phyloP scores from a whole-genome alignment of 306 rosid species.

The Prosopis cineraria region DNA sequence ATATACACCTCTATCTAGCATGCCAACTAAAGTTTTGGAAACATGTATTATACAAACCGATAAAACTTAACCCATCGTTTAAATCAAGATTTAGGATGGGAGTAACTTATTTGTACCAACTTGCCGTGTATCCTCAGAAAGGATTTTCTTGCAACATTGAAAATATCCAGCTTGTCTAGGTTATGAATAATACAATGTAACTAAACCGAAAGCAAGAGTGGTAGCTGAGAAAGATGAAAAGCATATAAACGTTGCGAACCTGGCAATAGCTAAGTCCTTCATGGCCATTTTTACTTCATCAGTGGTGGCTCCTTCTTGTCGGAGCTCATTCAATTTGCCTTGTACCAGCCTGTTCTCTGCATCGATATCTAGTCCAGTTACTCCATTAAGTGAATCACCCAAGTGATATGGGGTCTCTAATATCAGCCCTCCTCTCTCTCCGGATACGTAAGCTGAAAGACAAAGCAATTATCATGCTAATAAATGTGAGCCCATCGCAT shows the following conservation, averaged over 20 bases:
- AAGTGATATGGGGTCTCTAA: constrained; percentile 58
- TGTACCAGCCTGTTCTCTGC: constrained; percentile 44
- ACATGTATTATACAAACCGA: too few relatives aligned
- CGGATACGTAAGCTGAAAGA: constrained; percentile 77
- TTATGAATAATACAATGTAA: background rate
- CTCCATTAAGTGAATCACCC: constrained; percentile 77
- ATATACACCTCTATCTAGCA: too few relatives aligned
- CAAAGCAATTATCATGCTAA: background rate
- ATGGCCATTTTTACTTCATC: constrained; percentile 48
- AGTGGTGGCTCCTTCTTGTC: constrained; percentile 43
- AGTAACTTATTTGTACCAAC: background rate
- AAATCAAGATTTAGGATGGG: background rate
- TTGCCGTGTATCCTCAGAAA: background rate
- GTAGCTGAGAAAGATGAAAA: background rate
- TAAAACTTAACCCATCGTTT: background rate
- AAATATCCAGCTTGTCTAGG: background rate
- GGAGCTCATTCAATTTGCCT: constrained; percentile 47
- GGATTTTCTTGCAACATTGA: background rate
- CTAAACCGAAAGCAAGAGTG: background rate
- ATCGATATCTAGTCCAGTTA: constrained; percentile 56
- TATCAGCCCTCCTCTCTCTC: constrained; percentile 73
- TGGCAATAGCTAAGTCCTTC: constrained; percentile 72
- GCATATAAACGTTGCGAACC: constrained; percentile 44
- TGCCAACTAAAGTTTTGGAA: too few relatives aligned
- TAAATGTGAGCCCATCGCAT: background rate